These are phyloP conservation scores for Arxiozyma slooffiae DNA, from an alignment of 1,139 yeast species.

Conservation along the genomic window DNA sequence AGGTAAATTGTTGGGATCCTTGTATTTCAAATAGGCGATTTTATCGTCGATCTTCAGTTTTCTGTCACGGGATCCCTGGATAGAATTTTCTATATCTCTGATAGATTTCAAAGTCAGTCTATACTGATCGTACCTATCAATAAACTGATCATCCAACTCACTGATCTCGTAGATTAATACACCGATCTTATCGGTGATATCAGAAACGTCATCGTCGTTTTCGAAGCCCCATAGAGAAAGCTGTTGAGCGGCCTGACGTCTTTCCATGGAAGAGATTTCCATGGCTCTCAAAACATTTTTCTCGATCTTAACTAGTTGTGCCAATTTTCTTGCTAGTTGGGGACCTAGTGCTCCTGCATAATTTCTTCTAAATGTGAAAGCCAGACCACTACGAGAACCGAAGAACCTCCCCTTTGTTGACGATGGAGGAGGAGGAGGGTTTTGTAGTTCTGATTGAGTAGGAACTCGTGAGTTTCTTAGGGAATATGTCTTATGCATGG, in stretches of 20 bases:
- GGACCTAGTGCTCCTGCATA: constrained; percentile 95
- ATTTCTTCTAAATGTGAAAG: constrained; percentile 71
- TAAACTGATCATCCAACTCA: constrained; percentile 94
- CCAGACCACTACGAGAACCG: constrained; percentile 86
- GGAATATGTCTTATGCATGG: constrained; percentile 90
- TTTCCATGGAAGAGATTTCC: constrained; percentile 88
- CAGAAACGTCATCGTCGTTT: constrained; percentile 90
- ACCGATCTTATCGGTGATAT: constrained; percentile 94
- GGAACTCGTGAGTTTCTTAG: constrained; percentile 92
- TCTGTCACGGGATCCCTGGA: constrained; percentile 96
- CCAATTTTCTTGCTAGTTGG: constrained; percentile 81
- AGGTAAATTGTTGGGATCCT: constrained; percentile 87
- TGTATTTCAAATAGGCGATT: constrained; percentile 94
- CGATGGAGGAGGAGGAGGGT: constrained; percentile 92
- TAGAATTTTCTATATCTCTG: constrained; percentile 94
- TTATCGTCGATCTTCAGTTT: constrained; percentile 96
- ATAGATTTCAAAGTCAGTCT: constrained; percentile 91
- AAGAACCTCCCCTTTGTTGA: constrained; percentile 82
- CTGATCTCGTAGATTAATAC: constrained; percentile 92
- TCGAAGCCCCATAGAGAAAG: constrained; percentile 97
- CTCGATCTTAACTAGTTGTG: constrained; percentile 89
- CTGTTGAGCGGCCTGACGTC: constrained; percentile 94
- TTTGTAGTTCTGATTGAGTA: constrained; percentile 87
- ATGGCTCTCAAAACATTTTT: constrained; percentile 91
- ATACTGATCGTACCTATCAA: constrained; percentile 96